Conservation (phyloP, 495 filamentous ascomycete species). For the Aspergillus hancockii region DNA sequence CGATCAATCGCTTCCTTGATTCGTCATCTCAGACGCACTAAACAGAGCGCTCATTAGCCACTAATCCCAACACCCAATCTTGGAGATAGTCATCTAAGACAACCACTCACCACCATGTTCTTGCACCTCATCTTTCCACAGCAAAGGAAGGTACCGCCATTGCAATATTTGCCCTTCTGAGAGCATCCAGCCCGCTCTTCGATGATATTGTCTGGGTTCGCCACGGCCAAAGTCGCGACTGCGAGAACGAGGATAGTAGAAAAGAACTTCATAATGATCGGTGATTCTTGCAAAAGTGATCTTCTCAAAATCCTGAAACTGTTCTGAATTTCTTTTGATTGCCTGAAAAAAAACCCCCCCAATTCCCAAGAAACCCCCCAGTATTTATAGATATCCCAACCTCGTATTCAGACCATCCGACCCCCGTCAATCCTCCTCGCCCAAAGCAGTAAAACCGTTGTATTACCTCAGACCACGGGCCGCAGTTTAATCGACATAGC, state of each 20-base stretch:
- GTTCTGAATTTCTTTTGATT: no score
- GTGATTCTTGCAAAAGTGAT: not conserved
- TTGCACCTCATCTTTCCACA: not conserved
- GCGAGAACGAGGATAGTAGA: not conserved
- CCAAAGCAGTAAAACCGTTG: no score
- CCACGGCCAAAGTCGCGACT: not conserved
- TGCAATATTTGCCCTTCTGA: not conserved
- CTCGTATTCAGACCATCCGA: no score
- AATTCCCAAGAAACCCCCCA: no score
- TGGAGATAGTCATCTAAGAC: not conserved
- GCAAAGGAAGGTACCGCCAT: not conserved
- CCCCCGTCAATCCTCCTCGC: no score
- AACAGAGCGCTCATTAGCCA: not conserved
- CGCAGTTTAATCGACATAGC: no score
- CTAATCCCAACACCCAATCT: not conserved
- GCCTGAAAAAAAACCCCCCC: no score
- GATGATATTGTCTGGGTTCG: not conserved
- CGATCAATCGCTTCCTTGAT: no score
- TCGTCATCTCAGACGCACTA: not conserved
- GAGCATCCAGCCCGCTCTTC: not conserved
- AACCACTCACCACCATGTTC: not conserved
- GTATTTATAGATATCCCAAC: no score
- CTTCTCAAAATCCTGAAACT: no score
- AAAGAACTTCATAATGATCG: not conserved
- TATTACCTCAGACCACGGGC: no score